Evolutionary conservation across 1,284 basidiomycete genomes (phyloP).

Genomic region (Irpex lacteus): DNA sequence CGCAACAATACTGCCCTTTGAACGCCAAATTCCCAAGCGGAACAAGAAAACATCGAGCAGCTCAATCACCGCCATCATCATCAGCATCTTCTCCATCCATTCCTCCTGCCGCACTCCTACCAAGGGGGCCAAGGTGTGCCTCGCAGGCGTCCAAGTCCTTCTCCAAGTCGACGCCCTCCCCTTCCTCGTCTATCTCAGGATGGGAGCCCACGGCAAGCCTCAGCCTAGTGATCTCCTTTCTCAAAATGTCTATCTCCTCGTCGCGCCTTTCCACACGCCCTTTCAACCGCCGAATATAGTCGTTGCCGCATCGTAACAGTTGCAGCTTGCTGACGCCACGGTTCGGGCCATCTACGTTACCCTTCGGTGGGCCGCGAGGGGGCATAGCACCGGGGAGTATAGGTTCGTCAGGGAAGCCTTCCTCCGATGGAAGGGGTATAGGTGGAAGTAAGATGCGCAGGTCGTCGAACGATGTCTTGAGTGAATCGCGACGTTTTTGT

Average conservation of each 20-base stretch:
- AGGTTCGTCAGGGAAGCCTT: conserved; percentile 55
- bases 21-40: not conserved
- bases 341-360: conserved; percentile 85
- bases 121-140: conserved; percentile 19
- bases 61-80: conserved; percentile 24
- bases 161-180: conserved; percentile 30
- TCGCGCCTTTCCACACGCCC: conserved; percentile 83
- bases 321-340: conserved; percentile 96
- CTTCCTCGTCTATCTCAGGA: conserved; percentile 21
- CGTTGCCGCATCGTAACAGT: conserved; percentile 66
- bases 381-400: conserved; percentile 83
- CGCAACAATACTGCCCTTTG: not conserved
- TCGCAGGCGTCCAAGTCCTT: conserved; percentile 32
- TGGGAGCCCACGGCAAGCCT: conserved; percentile 30
- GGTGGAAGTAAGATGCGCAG: conserved; percentile 86
- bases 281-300: conserved; percentile 61
- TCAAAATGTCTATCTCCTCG: conserved; percentile 69
- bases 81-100: conserved; percentile 30
- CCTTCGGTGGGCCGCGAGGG: conserved; percentile 82
- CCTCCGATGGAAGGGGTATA: conserved; percentile 77
- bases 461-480: conserved; percentile 96
- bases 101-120: conserved; percentile 13
- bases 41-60: not conserved
- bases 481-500: conserved; percentile 93
- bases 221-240: conserved; percentile 68